A percentile compares a stretch with the other conserved stretches of the same genome.
These are phyloP conservation scores for Crithidia thermophila DNA, from an alignment of 208 protist species.

Conservation along the genomic window DNA sequence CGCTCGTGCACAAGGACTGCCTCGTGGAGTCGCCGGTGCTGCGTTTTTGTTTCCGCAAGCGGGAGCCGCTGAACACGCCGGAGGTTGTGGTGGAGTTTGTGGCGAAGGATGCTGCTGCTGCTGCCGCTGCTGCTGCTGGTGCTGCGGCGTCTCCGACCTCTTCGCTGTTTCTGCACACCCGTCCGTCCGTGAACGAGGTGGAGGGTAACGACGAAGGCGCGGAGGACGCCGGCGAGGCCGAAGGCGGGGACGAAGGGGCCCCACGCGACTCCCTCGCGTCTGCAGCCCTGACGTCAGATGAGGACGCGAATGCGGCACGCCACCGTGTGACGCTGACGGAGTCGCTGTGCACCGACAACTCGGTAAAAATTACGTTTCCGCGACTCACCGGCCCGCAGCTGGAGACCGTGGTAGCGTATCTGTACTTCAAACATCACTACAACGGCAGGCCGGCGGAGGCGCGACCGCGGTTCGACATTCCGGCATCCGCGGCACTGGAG, in stretches of 20 bases:
- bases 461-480: slow-evolving; percentile 69
- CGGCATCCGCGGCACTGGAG: slow-evolving; percentile 55
- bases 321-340: slow-evolving; percentile 28
- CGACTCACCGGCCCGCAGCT: slow-evolving; percentile 42
- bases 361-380: slow-evolving; percentile 59
- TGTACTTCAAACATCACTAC: slow-evolving; percentile 88
- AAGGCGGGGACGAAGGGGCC: background rate
- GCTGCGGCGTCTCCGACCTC: background rate
- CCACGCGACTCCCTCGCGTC: background rate
- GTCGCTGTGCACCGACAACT: slow-evolving; percentile 45
- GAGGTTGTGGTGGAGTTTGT: slow-evolving; percentile 43
- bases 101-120: background rate
- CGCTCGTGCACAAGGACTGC: slow-evolving; percentile 62
- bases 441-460: slow-evolving; percentile 48
- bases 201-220: background rate
- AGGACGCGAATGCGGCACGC: slow-evolving; percentile 1
- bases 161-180: background rate
- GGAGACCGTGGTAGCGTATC: slow-evolving; percentile 73
- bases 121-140: background rate
- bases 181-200: background rate
- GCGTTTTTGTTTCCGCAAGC: slow-evolving; percentile 57
- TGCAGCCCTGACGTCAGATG: background rate
- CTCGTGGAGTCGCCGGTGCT: slow-evolving; percentile 65
- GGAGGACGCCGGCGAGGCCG: background rate
- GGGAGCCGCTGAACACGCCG: slow-evolving; percentile 25